Evolutionary conservation across 2,329 filamentous ascomycete genomes (phyloP), one percentile per base, ranked within the genome.

Genomic region (Exophiala viscosa): DNA sequence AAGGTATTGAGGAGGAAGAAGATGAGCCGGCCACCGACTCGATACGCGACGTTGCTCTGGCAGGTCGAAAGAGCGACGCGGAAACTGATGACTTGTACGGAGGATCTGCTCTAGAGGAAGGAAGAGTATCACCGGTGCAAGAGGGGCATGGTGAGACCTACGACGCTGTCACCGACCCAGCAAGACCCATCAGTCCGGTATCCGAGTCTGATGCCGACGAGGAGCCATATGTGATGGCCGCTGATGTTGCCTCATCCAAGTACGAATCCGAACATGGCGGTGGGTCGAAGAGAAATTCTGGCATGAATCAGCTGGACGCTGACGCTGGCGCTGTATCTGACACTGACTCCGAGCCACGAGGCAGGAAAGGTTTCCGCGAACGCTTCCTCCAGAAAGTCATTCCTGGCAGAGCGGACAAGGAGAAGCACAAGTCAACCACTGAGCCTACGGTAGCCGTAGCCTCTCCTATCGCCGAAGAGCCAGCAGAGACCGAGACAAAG

Each of bases 31-130:
- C 45, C 14, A 53, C 55, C 3, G 58, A 58, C 28, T 64, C 62
- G 8, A 57, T 62, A 31, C 60, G 62, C 10, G 62, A 64, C 44
- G 59, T 64, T 34, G 62, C 62, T 5, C 52, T 64, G 14, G 62
- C 60, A 23, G 62, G 61, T 36, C 45, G 58, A 20, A 52, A 31
- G 40, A 42, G 53, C 28, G 55, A 57, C 13, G 49, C 50, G 18
- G 62, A 64, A 48, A 55, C 55, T 5, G 54, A 61, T 33, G 62
- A 64, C 43, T 48, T 64, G 54, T 64, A 64, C 35, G 59, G 57
- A 10, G 53, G 50, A 7, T 55, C 58, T 15, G 50, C 47, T 10
- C 48, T 48, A 33, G 33, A 55, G 7, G 36, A 36, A 9, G 40
- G 47, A 38, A 32, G 49, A 50, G 48, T 56, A 15, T 58, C 59